Base-by-base conservation (phyloP, 148 eudicot species). In the Tetragonia tetragonoides region DNA sequence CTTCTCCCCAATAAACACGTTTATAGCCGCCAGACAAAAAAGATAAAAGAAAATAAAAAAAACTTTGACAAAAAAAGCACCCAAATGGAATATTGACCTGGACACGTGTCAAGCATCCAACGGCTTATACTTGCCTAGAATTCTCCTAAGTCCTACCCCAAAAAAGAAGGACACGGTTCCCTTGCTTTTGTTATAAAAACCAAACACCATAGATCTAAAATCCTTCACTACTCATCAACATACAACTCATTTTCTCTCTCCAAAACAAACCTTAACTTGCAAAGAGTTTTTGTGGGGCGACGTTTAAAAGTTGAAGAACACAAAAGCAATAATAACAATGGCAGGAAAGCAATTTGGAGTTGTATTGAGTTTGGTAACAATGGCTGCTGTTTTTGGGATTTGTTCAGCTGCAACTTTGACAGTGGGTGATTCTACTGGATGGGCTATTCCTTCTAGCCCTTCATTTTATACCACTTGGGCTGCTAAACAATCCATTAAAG, bases 391-490 rank as follows among this genome's bases (percentile, higher is more conserved):
- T 41, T 6, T 67, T 67, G 76, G 67, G 57, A 10, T 66, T 37
- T 59, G 62, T 34, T 79, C 86, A 14, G 84, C 81, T 17, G 73
- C 78, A 1, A 44, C 51, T 17, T 17, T 42, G n/a, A 80, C 63
- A 7, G 86, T 86, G 8, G 88, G 88, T 28, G 88, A 63, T 47
- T 23, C 0, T 6, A 70, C 81, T 68, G 86, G 86, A 16, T 86
- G 88, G 88, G 66, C 77, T n/a, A 67, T 83, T 10, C 88, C 88
- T 23, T 0, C 77, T 17, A 14, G 70, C 4, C 10, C 81, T 20
- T 42, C 79, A 24, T 46, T 79, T 37, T 93, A 91, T 85, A 7
- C 87, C 17, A 66, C 69, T 6, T 93, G 97, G 97, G 94, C 98
- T 78, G 54, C 86, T 39, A 1, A 59, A 2, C 67, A 85, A 40